phyloP scores from a whole-genome alignment of 83 land plant genomes.

The Picea abies region DNA sequence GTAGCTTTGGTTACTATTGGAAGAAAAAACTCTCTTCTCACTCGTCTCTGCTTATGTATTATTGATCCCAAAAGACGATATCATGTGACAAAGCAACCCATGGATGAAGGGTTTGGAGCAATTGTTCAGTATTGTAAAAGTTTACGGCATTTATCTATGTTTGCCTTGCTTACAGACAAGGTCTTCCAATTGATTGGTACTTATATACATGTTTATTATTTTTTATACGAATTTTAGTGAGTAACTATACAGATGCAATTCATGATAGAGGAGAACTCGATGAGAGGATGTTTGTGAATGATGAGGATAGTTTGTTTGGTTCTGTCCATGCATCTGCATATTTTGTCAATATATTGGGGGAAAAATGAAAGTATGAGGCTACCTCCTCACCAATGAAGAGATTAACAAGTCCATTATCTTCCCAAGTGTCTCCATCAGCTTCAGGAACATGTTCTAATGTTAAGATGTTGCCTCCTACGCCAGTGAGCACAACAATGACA shows the following conservation, averaged over 20 bases:
- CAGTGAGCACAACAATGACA: constrained; percentile 90
- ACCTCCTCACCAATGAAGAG: constrained; percentile 23
- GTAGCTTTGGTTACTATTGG: constrained; percentile 25
- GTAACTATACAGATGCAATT: too few relatives aligned
- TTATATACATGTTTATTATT: too few relatives aligned
- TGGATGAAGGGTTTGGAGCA: constrained; percentile 82
- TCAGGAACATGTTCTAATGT: too few relatives aligned
- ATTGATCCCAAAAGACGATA: constrained; percentile 55
- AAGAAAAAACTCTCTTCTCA: constrained; percentile 43
- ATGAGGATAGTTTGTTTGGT: constrained; percentile 67
- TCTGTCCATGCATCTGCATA: constrained; percentile 60
- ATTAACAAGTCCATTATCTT: too few relatives aligned
- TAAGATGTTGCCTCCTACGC: constrained; percentile 45
- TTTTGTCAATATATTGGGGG: constrained; percentile 37
- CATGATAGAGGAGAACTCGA: too few relatives aligned
- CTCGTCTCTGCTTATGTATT: constrained; percentile 57
- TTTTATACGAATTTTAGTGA: too few relatives aligned
- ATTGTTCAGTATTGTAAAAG: constrained; percentile 64
- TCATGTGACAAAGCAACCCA: constrained; percentile 23
- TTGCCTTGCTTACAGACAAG: constrained; percentile 67
- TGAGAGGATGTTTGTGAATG: constrained; percentile 40
- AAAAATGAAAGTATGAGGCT: constrained; percentile 29
- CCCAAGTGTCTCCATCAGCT: too few relatives aligned
- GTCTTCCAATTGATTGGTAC: too few relatives aligned
- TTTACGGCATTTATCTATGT: constrained; percentile 52